Evolutionary conservation across 2,329 filamentous ascomycete genomes (phyloP).

Genomic region (Trichoderma endophyticum): DNA sequence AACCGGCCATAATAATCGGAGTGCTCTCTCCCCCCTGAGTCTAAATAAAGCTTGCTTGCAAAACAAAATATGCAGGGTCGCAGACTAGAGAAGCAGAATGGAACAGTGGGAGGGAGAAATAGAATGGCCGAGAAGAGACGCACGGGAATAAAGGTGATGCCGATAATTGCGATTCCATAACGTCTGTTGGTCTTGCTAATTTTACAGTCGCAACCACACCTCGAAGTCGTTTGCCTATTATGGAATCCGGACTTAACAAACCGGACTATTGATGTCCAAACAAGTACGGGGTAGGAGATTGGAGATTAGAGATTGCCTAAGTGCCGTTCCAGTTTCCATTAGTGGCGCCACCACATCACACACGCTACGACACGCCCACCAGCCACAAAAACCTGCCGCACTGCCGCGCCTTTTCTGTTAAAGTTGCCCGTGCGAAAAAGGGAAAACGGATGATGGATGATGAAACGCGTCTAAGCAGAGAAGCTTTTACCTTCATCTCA

Average conservation of each 20-base stretch:
- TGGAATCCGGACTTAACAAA: background rate
- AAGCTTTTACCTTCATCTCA: background rate
- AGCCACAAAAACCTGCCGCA: background rate
- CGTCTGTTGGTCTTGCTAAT: background rate
- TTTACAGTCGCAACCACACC: background rate
- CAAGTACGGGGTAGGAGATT: background rate
- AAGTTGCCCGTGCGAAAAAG: background rate
- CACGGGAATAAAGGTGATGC: background rate
- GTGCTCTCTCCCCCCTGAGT: background rate
- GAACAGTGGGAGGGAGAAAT: background rate
- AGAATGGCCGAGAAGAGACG: background rate
- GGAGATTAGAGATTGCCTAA: background rate
- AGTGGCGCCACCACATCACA: background rate
- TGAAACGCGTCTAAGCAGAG: background rate
- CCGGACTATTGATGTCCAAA: background rate
- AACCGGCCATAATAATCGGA: background rate
- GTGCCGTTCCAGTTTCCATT: background rate
- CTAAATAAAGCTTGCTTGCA: background rate
- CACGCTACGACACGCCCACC: background rate
- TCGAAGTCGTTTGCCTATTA: background rate
- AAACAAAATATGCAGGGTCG: background rate
- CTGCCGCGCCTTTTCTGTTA: background rate
- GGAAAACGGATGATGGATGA: background rate
- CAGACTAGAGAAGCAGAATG: background rate
- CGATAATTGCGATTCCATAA: background rate